Evolutionary conservation across 495 filamentous ascomycete species (phyloP).

Genomic region (Tuber indicum): DNA sequence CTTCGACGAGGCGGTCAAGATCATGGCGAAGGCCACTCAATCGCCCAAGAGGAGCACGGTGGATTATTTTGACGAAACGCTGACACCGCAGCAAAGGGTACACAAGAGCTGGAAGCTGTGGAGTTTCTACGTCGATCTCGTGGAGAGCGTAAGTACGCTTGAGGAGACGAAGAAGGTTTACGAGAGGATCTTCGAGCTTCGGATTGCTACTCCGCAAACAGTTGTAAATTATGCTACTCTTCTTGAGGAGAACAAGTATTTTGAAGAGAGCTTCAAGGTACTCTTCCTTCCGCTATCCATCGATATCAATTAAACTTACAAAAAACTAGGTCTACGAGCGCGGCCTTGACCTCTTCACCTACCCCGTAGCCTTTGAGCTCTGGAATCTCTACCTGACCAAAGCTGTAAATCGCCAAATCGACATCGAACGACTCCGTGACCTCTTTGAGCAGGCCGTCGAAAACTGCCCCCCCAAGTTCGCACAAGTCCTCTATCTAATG

Average conservation of each 20-base stretch:
- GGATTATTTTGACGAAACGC: conserved; percentile 94
- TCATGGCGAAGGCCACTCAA: conserved; percentile 96
- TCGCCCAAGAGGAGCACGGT: conserved; percentile 90
- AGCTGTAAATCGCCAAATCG: conserved; percentile 88
- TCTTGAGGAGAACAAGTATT: conserved; percentile 90
- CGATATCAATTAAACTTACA: background rate
- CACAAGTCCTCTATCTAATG: conserved; percentile 93
- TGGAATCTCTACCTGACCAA: conserved; percentile 99
- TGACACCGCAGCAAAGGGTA: conserved; percentile 90
- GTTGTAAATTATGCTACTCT: conserved; percentile 98
- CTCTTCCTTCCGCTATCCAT: background rate
- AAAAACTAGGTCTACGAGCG: conserved; percentile 68
- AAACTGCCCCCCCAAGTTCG: conserved; percentile 90
- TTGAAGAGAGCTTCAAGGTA: conserved; percentile 89
- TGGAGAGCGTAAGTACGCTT: conserved; percentile 84
- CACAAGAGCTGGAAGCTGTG: conserved; percentile 99
- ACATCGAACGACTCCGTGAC: conserved; percentile 88
- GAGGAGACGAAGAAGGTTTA: conserved; percentile 94
- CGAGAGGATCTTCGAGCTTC: conserved; percentile 94
- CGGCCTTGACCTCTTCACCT: conserved; percentile 92
- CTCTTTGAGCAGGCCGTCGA: conserved; percentile 97
- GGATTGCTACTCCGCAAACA: conserved; percentile 95
- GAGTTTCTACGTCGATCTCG: conserved; percentile 98
- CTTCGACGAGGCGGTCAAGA: conserved; percentile 84
- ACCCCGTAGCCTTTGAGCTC: conserved; percentile 94